phyloP scores from a whole-genome alignment of 2,329 filamentous ascomycete species.

The Colletotrichum euphorbiae region DNA sequence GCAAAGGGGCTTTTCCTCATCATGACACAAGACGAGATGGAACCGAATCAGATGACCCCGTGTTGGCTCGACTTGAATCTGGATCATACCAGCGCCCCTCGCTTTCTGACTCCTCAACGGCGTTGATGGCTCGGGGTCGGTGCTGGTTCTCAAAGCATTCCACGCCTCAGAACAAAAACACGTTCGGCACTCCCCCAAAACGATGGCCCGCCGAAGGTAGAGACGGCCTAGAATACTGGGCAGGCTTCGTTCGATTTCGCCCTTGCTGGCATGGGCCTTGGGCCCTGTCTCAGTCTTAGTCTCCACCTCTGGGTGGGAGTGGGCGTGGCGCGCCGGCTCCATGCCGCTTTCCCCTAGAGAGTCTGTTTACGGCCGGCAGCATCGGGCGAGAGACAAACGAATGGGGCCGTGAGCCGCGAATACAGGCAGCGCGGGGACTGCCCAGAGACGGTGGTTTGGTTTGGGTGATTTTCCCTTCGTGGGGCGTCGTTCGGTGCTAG shows the following conservation, averaged over 20 bases:
- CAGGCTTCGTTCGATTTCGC: neutral
- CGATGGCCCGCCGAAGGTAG: neutral
- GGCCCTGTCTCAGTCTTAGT: constrained; percentile 6
- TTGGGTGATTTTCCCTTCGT: neutral
- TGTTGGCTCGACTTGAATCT: neutral
- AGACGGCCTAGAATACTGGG: neutral
- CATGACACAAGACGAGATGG: neutral
- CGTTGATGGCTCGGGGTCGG: neutral
- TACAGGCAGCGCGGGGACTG: neutral
- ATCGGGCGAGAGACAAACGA: constrained; percentile 23
- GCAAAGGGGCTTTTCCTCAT: neutral
- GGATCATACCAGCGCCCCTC: neutral
- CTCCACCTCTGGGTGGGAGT: neutral
- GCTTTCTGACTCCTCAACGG: neutral
- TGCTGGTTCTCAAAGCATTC: neutral
- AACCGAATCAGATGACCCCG: neutral
- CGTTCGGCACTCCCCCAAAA: neutral
- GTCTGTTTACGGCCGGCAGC: constrained; percentile 38
- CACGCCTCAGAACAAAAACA: constrained; percentile 1
- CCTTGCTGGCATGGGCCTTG: constrained; percentile 13
- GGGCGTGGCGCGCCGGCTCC: constrained; percentile 28
- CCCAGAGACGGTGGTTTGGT: constrained; percentile 3
- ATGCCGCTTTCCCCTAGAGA: constrained; percentile 30
- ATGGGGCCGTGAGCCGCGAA: constrained; percentile 8
- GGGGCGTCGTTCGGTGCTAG: constrained; percentile 16